Evolutionary conservation across 805 yeast genomes (phyloP).

Genomic region (Saccharomycopsis fodiens): DNA sequence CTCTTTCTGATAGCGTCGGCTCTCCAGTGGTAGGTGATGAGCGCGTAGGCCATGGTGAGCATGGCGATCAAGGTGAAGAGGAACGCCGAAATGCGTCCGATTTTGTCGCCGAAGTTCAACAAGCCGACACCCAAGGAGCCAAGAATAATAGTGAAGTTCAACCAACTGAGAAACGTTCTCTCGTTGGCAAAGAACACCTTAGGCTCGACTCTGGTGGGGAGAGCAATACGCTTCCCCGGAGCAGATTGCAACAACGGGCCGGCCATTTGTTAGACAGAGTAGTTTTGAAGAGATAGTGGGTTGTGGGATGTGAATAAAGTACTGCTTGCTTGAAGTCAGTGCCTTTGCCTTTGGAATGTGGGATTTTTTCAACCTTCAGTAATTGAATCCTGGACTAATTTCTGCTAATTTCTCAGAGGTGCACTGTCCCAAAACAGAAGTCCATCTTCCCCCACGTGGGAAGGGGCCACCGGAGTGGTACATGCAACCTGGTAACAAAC

Average conservation of each 20-base stretch:
- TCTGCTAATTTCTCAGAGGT: not conserved
- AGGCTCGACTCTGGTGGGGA: slow-evolving; percentile 98
- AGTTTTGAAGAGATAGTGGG: too few species aligned
- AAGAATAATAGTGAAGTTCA: slow-evolving; percentile 95
- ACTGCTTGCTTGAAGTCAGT: too few species aligned
- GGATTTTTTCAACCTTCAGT: too few species aligned
- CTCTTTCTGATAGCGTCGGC: slow-evolving; percentile 97
- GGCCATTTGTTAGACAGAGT: too few species aligned
- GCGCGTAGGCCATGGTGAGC: slow-evolving; percentile 96
- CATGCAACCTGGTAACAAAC: too few species aligned
- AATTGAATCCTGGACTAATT: too few species aligned
- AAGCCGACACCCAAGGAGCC: slow-evolving; percentile 96
- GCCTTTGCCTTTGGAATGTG: too few species aligned
- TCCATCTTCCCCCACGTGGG: slow-evolving; percentile 8
- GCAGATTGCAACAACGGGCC: slow-evolving; percentile 67
- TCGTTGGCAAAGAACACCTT: slow-evolving; percentile 98
- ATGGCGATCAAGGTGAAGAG: slow-evolving; percentile 92
- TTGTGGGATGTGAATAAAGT: too few species aligned
- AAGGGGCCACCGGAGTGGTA: too few species aligned
- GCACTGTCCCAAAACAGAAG: not conserved
- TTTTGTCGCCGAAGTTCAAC: slow-evolving; percentile 89
- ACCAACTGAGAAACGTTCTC: slow-evolving; percentile 97
- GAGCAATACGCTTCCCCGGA: slow-evolving; percentile 87
- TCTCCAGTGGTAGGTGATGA: slow-evolving; percentile 97
- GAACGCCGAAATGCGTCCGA: slow-evolving; percentile 90